These are phyloP conservation scores for Collybia mongolica DNA, from an alignment of 768 basidiomycete genomes.

Conservation along the genomic window DNA sequence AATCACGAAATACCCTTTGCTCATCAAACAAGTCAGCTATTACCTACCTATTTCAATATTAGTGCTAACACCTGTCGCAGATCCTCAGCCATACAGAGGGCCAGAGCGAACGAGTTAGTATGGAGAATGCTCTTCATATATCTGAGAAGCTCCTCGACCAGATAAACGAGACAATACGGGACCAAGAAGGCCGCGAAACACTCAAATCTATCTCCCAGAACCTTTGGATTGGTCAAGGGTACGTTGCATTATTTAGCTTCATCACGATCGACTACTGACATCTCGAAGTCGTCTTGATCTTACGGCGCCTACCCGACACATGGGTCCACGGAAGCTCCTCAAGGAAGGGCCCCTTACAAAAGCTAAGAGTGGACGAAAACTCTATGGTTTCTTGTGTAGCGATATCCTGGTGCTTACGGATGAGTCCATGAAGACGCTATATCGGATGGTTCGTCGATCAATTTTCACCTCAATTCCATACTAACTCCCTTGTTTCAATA, in stretches of 20 bases:
- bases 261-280: constrained; percentile 26
- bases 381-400: constrained; percentile 81
- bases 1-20: constrained; percentile 89
- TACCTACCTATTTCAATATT: background rate
- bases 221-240: constrained; percentile 89
- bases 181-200: constrained; percentile 79
- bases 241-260: constrained; percentile 16
- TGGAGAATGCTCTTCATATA: constrained; percentile 53
- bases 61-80: constrained; percentile 27
- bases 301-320: constrained; percentile 83
- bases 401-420: constrained; percentile 90
- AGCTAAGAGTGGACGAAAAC: constrained; percentile 77
- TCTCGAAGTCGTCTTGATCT: constrained; percentile 64
- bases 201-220: constrained; percentile 72
- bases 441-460: constrained; percentile 68
- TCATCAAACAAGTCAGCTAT: constrained; percentile 70
- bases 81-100: constrained; percentile 79
- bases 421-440: constrained; percentile 63
- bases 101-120: constrained; percentile 56
- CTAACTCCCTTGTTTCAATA: constrained; percentile 22
- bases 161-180: constrained; percentile 89
- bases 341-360: constrained; percentile 80
- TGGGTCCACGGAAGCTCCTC: constrained; percentile 78
- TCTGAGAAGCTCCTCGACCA: constrained; percentile 72
- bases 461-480: background rate